A percentile compares a stretch with the other conserved stretches of the same genome.
Conservation (phyloP, 2,329 filamentous ascomycete genomes). For the Sarocladium strictum region DNA sequence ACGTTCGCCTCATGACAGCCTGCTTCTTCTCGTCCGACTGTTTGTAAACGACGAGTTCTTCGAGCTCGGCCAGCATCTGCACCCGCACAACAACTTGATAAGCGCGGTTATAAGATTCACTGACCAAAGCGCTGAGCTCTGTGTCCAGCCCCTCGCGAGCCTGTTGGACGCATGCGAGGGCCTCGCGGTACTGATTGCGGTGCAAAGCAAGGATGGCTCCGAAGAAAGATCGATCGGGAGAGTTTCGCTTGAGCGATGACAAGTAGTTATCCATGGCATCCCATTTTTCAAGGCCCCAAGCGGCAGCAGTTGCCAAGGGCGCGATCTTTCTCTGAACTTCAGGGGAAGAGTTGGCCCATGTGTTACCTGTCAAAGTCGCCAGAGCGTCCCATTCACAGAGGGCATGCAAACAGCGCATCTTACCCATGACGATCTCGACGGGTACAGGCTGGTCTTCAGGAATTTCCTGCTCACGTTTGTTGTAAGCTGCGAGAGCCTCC, state of each 20-base stretch:
- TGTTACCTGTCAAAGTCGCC: conserved; percentile 81
- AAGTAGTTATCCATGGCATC: conserved; percentile 98
- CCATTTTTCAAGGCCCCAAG: conserved; percentile 96
- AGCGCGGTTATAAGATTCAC: conserved; percentile 94
- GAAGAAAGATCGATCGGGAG: conserved; percentile 94
- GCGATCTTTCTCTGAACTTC: conserved; percentile 90
- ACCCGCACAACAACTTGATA: conserved; percentile 98
- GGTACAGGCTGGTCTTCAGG: conserved; percentile 51
- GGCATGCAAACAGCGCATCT: conserved; percentile 97
- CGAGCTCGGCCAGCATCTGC: conserved; percentile 97
- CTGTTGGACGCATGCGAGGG: conserved; percentile 81
- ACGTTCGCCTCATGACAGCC: conserved; percentile 84
- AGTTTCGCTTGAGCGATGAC: conserved; percentile 87
- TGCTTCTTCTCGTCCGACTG: conserved; percentile 86
- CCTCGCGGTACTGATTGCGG: conserved; percentile 90
- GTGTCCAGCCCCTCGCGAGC: conserved; percentile 91
- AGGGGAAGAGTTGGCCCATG: conserved; percentile 82
- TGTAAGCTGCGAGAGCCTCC: conserved; percentile 87
- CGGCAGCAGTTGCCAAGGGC: conserved; percentile 86
- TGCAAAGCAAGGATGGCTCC: conserved; percentile 93
- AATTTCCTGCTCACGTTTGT: conserved; percentile 72
- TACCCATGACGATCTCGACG: conserved; percentile 97
- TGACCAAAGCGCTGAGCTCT: conserved; percentile 91
- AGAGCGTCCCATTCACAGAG: conserved; percentile 96
- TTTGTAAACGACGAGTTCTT: conserved; percentile 98